Conservation (phyloP, 1,284 basidiomycete species). For the Quambalaria eucalypti region DNA sequence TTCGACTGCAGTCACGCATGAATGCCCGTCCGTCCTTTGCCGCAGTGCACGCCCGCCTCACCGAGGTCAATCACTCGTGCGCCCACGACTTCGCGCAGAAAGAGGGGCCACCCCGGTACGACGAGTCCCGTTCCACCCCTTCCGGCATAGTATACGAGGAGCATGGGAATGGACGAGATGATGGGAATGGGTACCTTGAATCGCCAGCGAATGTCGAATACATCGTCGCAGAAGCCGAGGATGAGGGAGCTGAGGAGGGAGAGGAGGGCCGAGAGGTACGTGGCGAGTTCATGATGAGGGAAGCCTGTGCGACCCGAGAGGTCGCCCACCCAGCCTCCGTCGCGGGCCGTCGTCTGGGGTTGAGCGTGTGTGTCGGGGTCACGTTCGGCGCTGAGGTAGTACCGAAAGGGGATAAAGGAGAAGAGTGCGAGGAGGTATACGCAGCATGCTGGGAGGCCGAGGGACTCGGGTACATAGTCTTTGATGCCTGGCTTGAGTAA, state of each 20-base stretch:
- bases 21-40: too few species aligned
- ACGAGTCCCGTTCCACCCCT: constrained; percentile 88
- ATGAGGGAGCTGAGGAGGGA: constrained; percentile 84
- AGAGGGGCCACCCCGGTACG: constrained; percentile 57
- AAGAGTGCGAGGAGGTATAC: constrained; percentile 72
- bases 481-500: constrained; percentile 27
- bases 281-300: constrained; percentile 80
- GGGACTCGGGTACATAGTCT: constrained; percentile 62
- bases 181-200: constrained; percentile 93
- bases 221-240: constrained; percentile 90
- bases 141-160: constrained; percentile 93
- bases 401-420: constrained; percentile 43
- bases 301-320: constrained; percentile 55
- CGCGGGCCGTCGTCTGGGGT: not conserved
- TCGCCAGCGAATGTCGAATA: constrained; percentile 97
- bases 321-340: constrained; percentile 14
- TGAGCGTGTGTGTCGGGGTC: not conserved
- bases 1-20: too few species aligned
- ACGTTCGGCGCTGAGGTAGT: constrained; percentile 11
- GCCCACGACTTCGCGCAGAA: constrained; percentile 47
- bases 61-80: constrained; percentile 79
- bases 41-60: constrained; percentile 42
- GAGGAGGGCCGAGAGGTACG: constrained; percentile 84
- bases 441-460: constrained; percentile 79
- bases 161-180: constrained; percentile 82